Evolutionary conservation across 1,139 yeast species (phyloP).

Genomic region (Groenewaldozyma sp.): DNA sequence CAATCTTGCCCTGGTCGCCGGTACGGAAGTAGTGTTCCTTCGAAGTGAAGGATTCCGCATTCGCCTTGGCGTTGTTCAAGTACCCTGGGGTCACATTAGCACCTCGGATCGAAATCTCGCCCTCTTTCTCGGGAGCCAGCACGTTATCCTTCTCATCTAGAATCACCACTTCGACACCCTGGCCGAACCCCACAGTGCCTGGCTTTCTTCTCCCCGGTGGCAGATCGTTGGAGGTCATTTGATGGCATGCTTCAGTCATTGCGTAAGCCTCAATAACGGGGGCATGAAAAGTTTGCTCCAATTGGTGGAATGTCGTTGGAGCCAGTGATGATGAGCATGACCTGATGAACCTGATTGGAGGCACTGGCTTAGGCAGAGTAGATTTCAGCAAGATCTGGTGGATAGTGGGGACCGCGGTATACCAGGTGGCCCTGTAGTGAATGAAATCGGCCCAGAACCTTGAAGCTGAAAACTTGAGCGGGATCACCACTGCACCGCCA

Average conservation of each 20-base stretch:
- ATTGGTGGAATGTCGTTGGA: constrained; percentile 46
- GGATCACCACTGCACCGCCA: constrained; percentile 53
- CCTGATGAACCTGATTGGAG: constrained; percentile 51
- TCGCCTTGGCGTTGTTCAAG: constrained; percentile 58
- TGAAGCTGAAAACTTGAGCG: constrained; percentile 48
- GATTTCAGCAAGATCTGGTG: constrained; percentile 52
- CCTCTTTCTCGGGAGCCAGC: constrained; percentile 42
- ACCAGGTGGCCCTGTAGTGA: constrained; percentile 48
- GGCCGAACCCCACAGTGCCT: constrained; percentile 64
- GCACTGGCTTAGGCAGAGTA: constrained; percentile 40
- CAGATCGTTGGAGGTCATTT: constrained; percentile 58
- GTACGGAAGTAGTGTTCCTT: constrained; percentile 54
- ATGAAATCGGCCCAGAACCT: constrained; percentile 50
- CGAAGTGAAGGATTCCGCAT: constrained; percentile 49
- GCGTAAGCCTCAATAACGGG: constrained; percentile 69
- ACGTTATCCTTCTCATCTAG: constrained; percentile 40
- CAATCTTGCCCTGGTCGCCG: constrained; percentile 61
- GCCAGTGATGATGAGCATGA: constrained; percentile 63
- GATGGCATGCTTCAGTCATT: constrained; percentile 70
- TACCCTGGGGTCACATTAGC: constrained; percentile 62
- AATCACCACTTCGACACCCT: constrained; percentile 53
- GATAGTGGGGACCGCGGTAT: constrained; percentile 66
- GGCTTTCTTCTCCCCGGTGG: constrained; percentile 57
- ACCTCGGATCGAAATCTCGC: constrained; percentile 60
- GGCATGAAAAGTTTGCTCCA: constrained; percentile 47